Percentiles rank a stretch among this genome's conserved stretches.
Evolutionary conservation across 768 basidiomycete species (phyloP).

Genomic region (Mycena crocata): DNA sequence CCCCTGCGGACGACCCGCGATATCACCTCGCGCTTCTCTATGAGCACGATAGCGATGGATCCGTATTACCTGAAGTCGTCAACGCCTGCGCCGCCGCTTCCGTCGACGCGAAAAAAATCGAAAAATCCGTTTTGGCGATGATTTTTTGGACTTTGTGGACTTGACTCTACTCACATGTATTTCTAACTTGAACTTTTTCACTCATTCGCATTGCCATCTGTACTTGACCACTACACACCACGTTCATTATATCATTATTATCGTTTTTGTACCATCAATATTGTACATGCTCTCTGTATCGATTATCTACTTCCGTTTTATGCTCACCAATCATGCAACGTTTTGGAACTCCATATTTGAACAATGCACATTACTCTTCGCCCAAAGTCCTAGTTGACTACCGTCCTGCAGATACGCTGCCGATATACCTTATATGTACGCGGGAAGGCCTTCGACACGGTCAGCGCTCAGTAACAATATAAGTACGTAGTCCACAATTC

Average conservation of each 20-base stretch:
- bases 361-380: no score
- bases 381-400: no score
- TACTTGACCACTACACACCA: not conserved
- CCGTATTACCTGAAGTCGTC: conserved; percentile 35
- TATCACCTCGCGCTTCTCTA: conserved; percentile 59
- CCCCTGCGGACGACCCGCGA: conserved; percentile 49
- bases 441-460: no score
- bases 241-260: conserved; percentile 24
- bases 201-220: conserved; percentile 4
- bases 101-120: conserved; percentile 47
- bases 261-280: not conserved
- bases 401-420: no score
- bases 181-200: not conserved
- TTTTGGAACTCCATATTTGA: no score
- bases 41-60: conserved; percentile 51
- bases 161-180: not conserved
- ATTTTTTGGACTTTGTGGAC: conserved; percentile 12
- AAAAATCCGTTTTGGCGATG: conserved; percentile 61
- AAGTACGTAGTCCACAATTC: no score
- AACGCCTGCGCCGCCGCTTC: conserved; percentile 33
- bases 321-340: no score
- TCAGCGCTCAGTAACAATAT: no score
- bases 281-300: not conserved
- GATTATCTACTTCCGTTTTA: no score
- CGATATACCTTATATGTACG: no score